Evolutionary conservation across 2,329 filamentous ascomycete genomes (phyloP).

Genomic region (Epichloe baconii): DNA sequence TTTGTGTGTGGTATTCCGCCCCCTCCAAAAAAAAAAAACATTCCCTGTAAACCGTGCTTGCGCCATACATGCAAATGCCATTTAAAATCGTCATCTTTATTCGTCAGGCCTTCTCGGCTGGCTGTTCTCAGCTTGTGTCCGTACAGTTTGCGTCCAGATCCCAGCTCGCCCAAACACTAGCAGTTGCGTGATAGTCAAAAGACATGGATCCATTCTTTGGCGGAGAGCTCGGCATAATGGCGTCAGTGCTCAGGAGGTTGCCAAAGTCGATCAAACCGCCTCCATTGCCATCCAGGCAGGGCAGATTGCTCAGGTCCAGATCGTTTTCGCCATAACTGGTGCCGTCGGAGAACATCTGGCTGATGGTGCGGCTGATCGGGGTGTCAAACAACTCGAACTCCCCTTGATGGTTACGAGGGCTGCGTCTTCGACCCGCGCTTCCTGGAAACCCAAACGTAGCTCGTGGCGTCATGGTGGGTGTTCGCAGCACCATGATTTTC

Average conservation of each 20-base stretch:
- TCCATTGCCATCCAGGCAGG: slow-evolving; percentile 24
- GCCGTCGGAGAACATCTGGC: slow-evolving; percentile 48
- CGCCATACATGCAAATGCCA: not conserved
- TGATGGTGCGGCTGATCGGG: slow-evolving; percentile 50
- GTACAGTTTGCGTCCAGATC: slow-evolving; percentile 5
- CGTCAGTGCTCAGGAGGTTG: slow-evolving; percentile 34
- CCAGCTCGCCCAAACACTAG: slow-evolving; percentile 20
- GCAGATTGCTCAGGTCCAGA: slow-evolving; percentile 29
- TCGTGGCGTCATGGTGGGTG: slow-evolving; percentile 33
- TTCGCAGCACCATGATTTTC: slow-evolving; percentile 29
- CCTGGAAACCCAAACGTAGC: slow-evolving; percentile 12
- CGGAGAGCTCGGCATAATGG: slow-evolving; percentile 35
- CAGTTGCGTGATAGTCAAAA: slow-evolving; percentile 19
- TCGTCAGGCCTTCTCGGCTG: not conserved
- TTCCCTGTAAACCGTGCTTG: not conserved
- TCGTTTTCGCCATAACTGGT: slow-evolving; percentile 32
- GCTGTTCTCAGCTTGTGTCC: not conserved
- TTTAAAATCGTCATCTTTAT: not conserved
- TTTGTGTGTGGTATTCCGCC: not conserved
- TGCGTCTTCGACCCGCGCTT: slow-evolving; percentile 27
- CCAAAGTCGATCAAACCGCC: slow-evolving; percentile 31
- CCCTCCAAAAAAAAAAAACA: too few species aligned
- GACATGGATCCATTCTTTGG: slow-evolving; percentile 17
- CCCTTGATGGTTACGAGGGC: slow-evolving; percentile 27
- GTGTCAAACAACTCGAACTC: slow-evolving; percentile 33